Conservation (phyloP, 2,329 filamentous ascomycete species). For the Apiospora sp. region DNA sequence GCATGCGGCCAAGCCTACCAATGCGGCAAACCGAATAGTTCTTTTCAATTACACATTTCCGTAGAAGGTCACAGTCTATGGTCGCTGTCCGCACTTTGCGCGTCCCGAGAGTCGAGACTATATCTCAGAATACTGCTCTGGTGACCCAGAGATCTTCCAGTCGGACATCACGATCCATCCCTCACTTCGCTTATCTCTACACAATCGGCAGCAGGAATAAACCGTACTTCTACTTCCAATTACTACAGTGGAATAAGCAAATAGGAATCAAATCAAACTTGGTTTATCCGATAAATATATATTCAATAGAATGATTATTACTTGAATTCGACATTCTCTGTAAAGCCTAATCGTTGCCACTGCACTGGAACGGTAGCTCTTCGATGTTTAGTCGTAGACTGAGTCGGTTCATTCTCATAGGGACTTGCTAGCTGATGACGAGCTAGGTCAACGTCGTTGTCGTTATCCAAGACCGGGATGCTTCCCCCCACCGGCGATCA, state of each 20-base stretch:
- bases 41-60: not conserved
- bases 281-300: too few relatives aligned
- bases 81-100: conserved; percentile 16
- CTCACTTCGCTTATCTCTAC: conserved; percentile 11
- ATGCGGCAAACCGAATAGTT: not conserved
- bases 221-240: too few relatives aligned
- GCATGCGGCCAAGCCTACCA: not conserved
- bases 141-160: not conserved
- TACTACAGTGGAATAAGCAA: too few relatives aligned
- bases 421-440: not conserved
- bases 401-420: too few relatives aligned
- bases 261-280: too few relatives aligned
- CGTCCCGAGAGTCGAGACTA: not conserved
- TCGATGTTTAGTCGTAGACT: too few relatives aligned
- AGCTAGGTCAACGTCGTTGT: conserved; percentile 15
- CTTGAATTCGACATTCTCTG: too few relatives aligned
- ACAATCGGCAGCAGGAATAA: not conserved
- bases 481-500: conserved; percentile 12
- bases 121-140: not conserved
- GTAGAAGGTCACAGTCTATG: not conserved
- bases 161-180: not conserved
- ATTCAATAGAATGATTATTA: too few relatives aligned
- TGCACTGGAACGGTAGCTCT: too few relatives aligned
- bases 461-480: conserved; percentile 4
- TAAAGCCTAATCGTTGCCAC: too few relatives aligned